A percentile compares a stretch with the other conserved stretches of the same genome.
These are phyloP conservation scores for Coemansia sp. DNA, from an alignment of 192 early-diverging fungal species.

Conservation along the genomic window DNA sequence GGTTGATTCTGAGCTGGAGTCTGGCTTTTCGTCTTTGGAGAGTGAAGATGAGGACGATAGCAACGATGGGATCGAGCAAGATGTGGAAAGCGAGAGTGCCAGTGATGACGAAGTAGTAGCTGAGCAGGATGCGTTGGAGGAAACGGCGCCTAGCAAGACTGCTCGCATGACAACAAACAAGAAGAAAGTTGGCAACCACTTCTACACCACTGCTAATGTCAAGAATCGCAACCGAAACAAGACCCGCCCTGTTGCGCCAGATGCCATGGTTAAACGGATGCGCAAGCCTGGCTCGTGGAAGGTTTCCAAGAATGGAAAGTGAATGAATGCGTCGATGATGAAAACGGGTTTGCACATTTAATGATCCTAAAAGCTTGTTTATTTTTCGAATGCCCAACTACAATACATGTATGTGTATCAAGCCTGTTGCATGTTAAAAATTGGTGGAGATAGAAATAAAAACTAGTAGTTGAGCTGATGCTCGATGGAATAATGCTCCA, in stretches of 20 bases:
- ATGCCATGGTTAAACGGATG: constrained; percentile 51
- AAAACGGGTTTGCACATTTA: too few relatives aligned
- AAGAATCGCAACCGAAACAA: constrained; percentile 93
- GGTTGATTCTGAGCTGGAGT: constrained; percentile 53
- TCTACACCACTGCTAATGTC: constrained; percentile 91
- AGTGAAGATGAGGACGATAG: constrained; percentile 54
- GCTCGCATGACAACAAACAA: constrained; percentile 92
- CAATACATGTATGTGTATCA: too few relatives aligned
- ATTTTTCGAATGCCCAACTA: too few relatives aligned
- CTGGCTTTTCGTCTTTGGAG: constrained; percentile 43
- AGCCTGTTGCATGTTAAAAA: too few relatives aligned
- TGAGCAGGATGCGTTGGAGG: constrained; percentile 22
- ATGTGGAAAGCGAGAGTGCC: constrained; percentile 21
- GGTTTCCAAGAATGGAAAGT: constrained; percentile 36
- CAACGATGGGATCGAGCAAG: not conserved
- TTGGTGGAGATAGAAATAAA: not conserved
- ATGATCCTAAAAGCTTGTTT: too few relatives aligned
- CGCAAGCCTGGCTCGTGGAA: constrained; percentile 54
- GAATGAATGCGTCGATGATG: too few relatives aligned
- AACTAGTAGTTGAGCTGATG: not conserved
- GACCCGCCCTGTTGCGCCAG: constrained; percentile 68
- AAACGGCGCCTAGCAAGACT: constrained; percentile 59
- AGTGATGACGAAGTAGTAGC: constrained; percentile 12
- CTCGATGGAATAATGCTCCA: not conserved
- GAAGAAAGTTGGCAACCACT: constrained; percentile 86